phyloP scores from a whole-genome alignment of 371 early-diverging fungal genomes.

The Batrachochytrium dendrobatidis region DNA sequence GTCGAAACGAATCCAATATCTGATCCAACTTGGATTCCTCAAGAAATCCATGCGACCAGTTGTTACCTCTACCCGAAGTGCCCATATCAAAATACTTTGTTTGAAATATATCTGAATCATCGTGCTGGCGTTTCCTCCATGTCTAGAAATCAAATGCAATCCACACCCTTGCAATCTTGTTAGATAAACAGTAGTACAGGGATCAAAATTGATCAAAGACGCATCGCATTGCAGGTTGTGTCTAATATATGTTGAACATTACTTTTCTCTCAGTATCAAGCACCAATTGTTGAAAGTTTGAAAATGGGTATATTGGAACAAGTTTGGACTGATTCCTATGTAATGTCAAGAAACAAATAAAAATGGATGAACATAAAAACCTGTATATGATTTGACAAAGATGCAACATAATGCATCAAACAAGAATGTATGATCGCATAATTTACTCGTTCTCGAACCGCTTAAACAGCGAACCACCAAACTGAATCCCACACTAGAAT shows the following conservation, averaged over 20 bases:
- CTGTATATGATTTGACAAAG: background rate
- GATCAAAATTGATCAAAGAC: background rate
- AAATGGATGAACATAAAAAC: background rate
- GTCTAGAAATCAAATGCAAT: slow-evolving; percentile 4
- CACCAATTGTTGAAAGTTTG: slow-evolving; percentile 17
- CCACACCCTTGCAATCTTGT: background rate
- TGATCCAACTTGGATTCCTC: slow-evolving; percentile 16
- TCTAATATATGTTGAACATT: no score
- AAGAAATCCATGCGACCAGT: slow-evolving; percentile 36
- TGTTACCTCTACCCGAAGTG: slow-evolving; percentile 34
- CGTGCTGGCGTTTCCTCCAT: slow-evolving; percentile 9
- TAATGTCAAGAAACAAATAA: background rate
- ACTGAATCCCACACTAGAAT: slow-evolving; percentile 38
- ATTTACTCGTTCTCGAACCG: slow-evolving; percentile 20
- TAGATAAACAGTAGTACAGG: background rate
- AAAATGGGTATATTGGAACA: slow-evolving; percentile 4
- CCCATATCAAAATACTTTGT: slow-evolving; percentile 20
- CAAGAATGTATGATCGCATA: background rate
- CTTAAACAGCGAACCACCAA: slow-evolving; percentile 27
- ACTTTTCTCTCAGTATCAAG: slow-evolving; percentile 37
- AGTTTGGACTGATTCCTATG: background rate
- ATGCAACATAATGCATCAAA: background rate
- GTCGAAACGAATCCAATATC: slow-evolving; percentile 15
- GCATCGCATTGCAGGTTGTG: background rate
- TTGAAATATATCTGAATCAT: background rate